Evolutionary conservation across 768 basidiomycete genomes (phyloP).

Genomic region (Termitomyces sp.): DNA sequence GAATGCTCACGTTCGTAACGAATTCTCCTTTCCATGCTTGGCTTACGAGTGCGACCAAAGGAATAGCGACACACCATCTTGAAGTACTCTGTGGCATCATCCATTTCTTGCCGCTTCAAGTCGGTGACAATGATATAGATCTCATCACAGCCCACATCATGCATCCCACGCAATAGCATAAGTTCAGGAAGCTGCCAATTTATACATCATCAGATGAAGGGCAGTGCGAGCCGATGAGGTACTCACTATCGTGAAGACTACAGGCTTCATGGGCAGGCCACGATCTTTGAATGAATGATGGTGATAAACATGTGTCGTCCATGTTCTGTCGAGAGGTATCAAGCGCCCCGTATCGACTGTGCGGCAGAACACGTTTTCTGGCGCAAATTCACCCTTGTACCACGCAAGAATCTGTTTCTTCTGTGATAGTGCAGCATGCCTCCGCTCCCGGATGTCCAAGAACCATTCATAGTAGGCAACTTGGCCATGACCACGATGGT

Average conservation of each 20-base stretch:
- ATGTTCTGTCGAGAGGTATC: conserved; percentile 76
- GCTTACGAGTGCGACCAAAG: conserved; percentile 58
- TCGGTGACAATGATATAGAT: conserved; percentile 77
- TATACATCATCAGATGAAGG: conserved; percentile 5
- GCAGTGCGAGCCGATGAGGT: conserved; percentile 1
- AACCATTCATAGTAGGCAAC: conserved; percentile 80
- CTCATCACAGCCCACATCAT: conserved; percentile 74
- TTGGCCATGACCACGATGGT: conserved; percentile 53
- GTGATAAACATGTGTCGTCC: conserved; percentile 79
- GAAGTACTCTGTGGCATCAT: conserved; percentile 74
- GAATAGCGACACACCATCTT: conserved; percentile 65
- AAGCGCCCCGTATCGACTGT: conserved; percentile 74
- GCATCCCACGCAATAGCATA: conserved; percentile 77
- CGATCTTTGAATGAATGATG: conserved; percentile 71
- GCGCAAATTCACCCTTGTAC: conserved; percentile 72
- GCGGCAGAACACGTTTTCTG: conserved; percentile 75
- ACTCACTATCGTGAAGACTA: conserved; percentile 74
- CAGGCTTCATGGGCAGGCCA: conserved; percentile 71
- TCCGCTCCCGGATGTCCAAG: conserved; percentile 59
- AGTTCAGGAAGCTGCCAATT: conserved; percentile 61
- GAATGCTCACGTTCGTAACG: conserved; percentile 60
- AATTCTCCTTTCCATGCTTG: conserved; percentile 60
- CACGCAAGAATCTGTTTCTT: conserved; percentile 48
- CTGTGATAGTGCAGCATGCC: conserved; percentile 41
- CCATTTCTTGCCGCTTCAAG: conserved; percentile 75